Conservation (phyloP, 2,329 filamentous ascomycete genomes). For the Pseudohalonectria lignicola region DNA sequence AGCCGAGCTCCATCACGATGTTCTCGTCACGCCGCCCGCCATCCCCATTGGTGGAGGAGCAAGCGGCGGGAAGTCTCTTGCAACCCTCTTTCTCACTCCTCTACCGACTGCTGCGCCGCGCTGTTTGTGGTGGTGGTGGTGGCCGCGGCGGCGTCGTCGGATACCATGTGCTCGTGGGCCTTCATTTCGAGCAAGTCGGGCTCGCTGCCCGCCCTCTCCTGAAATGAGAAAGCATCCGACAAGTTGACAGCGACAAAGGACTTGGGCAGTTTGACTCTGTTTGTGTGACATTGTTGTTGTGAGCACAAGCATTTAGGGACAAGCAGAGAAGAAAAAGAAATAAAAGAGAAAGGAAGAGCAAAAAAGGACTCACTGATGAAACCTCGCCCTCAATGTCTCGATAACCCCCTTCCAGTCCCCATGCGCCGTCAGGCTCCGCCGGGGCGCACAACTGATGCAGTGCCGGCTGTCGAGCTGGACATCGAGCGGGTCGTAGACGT, state of each 20-base stretch:
- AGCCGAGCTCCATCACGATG: too few species aligned
- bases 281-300: not conserved
- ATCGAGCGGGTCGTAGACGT: conserved; percentile 91
- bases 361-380: conserved; percentile 63
- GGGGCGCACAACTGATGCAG: conserved; percentile 88
- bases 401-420: conserved; percentile 96
- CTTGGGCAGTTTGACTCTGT: conserved; percentile 54
- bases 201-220: conserved; percentile 34
- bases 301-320: not conserved
- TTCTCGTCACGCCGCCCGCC: too few species aligned
- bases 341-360: conserved; percentile 6
- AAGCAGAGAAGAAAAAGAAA: conserved; percentile 1
- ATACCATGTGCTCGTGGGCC: conserved; percentile 11
- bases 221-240: conserved; percentile 50
- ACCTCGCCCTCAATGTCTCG: conserved; percentile 86
- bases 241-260: conserved; percentile 55
- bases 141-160: too few species aligned
- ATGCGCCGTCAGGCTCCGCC: conserved; percentile 81
- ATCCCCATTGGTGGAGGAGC: too few species aligned
- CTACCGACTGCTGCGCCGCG: too few species aligned
- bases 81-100: too few species aligned
- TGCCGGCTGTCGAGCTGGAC: conserved; percentile 94
- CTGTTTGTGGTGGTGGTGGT: not conserved
- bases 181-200: conserved; percentile 38
- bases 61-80: too few species aligned